Conservation (phyloP, 371 early-diverging fungal genomes). For the Circinella minor region DNA sequence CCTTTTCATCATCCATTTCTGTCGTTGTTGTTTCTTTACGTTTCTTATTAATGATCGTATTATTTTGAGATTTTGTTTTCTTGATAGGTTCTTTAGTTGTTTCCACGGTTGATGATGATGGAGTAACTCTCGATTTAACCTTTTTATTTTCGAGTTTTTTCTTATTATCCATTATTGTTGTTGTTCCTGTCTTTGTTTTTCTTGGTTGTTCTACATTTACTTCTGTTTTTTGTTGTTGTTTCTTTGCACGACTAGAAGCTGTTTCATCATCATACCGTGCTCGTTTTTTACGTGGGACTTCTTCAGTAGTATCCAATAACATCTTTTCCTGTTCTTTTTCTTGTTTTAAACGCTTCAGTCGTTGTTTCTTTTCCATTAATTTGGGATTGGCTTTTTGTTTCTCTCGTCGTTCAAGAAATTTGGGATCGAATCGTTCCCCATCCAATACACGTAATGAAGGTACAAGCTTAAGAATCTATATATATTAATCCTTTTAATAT, state of each 20-base stretch:
- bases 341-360: slow-evolving; percentile 40
- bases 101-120: slow-evolving; percentile 1
- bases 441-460: slow-evolving; percentile 82
- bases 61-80: neutral
- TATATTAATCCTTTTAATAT: too few relatives aligned
- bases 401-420: slow-evolving; percentile 72
- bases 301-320: slow-evolving; percentile 24
- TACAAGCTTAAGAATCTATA: slow-evolving; percentile 61
- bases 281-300: slow-evolving; percentile 25
- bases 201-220: neutral
- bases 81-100: slow-evolving; percentile 11
- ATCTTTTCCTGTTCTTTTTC: slow-evolving; percentile 17
- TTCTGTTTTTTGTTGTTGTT: neutral
- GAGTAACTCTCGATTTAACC: slow-evolving; percentile 5
- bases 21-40: neutral
- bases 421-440: slow-evolving; percentile 81
- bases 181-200: neutral
- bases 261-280: slow-evolving; percentile 20
- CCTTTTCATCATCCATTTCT: neutral
- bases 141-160: slow-evolving; percentile 22
- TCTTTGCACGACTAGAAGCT: neutral
- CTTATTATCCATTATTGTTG: slow-evolving; percentile 21
- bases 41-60: neutral
- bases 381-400: slow-evolving; percentile 52
- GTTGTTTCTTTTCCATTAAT: slow-evolving; percentile 45